Evolutionary conservation across 306 rosid species (phyloP).

Genomic region (Cucumis cinereus): DNA sequence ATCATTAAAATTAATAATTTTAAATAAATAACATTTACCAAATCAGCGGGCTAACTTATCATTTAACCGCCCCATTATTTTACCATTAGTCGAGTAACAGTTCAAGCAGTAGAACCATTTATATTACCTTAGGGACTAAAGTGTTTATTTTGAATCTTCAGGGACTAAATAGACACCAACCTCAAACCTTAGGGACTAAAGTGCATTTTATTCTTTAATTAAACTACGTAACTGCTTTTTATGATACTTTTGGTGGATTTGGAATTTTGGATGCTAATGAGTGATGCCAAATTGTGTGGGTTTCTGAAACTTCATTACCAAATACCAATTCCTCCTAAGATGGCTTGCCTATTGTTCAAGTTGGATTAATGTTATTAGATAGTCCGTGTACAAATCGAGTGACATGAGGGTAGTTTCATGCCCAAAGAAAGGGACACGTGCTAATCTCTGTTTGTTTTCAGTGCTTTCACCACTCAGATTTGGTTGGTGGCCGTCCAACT

Average conservation of each 20-base stretch:
- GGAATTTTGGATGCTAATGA: not conserved
- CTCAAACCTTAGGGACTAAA: too few species aligned
- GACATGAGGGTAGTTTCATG: not conserved
- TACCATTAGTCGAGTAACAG: too few species aligned
- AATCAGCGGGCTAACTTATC: too few species aligned
- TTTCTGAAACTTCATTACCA: not conserved
- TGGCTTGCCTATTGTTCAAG: not conserved
- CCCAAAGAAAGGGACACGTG: not conserved
- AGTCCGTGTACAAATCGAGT: not conserved
- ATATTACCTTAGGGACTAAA: too few species aligned
- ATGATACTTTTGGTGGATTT: not conserved
- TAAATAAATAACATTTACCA: too few species aligned
- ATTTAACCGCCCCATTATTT: too few species aligned
- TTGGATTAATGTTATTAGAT: not conserved
- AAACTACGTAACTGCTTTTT: not conserved
- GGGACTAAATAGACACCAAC: too few species aligned
- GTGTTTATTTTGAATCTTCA: too few species aligned
- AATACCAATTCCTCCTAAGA: not conserved
- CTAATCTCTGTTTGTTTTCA: slow-evolving; percentile 36
- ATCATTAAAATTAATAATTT: too few species aligned
- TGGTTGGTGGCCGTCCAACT: slow-evolving; percentile 84
- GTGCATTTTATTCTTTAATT: not conserved
- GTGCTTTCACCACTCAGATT: slow-evolving; percentile 94
- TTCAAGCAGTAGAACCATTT: too few species aligned
- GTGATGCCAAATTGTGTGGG: not conserved